These are phyloP conservation scores for Helicostylum pulchrum DNA, from an alignment of 192 early-diverging fungal species.

Conservation along the genomic window DNA sequence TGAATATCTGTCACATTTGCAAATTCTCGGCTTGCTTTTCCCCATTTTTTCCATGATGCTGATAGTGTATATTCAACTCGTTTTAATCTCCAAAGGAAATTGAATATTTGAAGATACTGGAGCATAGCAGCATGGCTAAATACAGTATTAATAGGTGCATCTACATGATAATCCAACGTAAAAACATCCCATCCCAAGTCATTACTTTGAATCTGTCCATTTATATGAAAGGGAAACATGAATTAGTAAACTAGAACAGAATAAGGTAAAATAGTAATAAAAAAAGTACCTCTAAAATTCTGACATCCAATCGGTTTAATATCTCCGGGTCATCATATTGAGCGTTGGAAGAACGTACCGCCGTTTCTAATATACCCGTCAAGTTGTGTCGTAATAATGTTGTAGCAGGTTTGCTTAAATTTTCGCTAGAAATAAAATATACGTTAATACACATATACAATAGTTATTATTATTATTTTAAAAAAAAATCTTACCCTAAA, in stretches of 20 bases:
- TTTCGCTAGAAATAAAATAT: conserved; percentile 34
- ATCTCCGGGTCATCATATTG: conserved; percentile 80
- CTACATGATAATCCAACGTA: conserved; percentile 80
- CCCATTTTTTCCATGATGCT: conserved; percentile 73
- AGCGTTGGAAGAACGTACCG: conserved; percentile 85
- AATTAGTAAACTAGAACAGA: background rate
- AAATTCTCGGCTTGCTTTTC: conserved; percentile 60
- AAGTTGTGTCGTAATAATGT: conserved; percentile 86
- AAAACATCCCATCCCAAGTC: conserved; percentile 93
- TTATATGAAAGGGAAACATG: conserved; percentile 15
- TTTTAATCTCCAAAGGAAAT: conserved; percentile 88
- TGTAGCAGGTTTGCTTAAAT: conserved; percentile 63
- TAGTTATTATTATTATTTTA: background rate
- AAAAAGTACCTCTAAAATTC: conserved; percentile 60
- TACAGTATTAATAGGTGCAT: conserved; percentile 82
- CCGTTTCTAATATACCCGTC: conserved; percentile 79
- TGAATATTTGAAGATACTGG: conserved; percentile 78
- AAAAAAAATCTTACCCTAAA: conserved; percentile 55
- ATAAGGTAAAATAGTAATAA: background rate
- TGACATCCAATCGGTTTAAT: conserved; percentile 73
- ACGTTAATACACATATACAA: background rate
- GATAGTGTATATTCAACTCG: conserved; percentile 78
- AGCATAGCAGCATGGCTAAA: conserved; percentile 71
- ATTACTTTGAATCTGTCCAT: conserved; percentile 44
- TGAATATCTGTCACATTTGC: conserved; percentile 45